Evolutionary conservation across 495 filamentous ascomycete genomes (phyloP).

Genomic region (Xanthoparmelia taractica): DNA sequence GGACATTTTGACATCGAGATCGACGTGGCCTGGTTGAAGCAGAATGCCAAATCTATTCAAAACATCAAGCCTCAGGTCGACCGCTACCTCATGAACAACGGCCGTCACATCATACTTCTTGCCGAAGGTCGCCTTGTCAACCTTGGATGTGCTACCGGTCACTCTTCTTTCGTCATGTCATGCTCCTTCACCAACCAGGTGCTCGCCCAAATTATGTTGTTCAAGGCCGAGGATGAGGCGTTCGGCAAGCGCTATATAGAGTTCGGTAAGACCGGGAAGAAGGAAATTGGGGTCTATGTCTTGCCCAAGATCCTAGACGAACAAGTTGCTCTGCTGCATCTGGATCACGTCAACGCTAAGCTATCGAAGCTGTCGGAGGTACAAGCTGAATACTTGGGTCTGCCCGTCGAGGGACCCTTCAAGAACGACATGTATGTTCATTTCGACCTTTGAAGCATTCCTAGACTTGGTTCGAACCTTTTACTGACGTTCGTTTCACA

Average conservation of each 20-base stretch:
- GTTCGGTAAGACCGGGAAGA: slow-evolving; percentile 87
- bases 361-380: slow-evolving; percentile 72
- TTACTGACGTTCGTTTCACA: slow-evolving; percentile 10
- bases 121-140: slow-evolving; percentile 99
- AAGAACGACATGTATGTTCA: slow-evolving; percentile 66
- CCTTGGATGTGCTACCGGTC: slow-evolving; percentile 95
- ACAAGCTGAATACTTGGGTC: slow-evolving; percentile 90
- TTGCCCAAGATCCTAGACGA: slow-evolving; percentile 98
- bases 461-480: slow-evolving; percentile 14
- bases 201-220: slow-evolving; percentile 96
- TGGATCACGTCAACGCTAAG: slow-evolving; percentile 92
- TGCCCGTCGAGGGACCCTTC: slow-evolving; percentile 79
- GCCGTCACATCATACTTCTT: slow-evolving; percentile 94
- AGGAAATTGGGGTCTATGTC: slow-evolving; percentile 87
- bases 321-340: slow-evolving; percentile 89
- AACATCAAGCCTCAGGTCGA: slow-evolving; percentile 99
- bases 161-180: slow-evolving; percentile 99
- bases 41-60: slow-evolving; percentile 81
- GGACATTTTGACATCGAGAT: slow-evolving; percentile 99
- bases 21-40: slow-evolving; percentile 99
- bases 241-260: slow-evolving; percentile 93
- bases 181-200: slow-evolving; percentile 99
- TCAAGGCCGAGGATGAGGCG: slow-evolving; percentile 78
- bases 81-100: slow-evolving; percentile 88
- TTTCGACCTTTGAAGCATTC: not conserved